These are phyloP conservation scores for Terana coerulea DNA, from an alignment of 768 basidiomycete genomes.

Conservation along the genomic window DNA sequence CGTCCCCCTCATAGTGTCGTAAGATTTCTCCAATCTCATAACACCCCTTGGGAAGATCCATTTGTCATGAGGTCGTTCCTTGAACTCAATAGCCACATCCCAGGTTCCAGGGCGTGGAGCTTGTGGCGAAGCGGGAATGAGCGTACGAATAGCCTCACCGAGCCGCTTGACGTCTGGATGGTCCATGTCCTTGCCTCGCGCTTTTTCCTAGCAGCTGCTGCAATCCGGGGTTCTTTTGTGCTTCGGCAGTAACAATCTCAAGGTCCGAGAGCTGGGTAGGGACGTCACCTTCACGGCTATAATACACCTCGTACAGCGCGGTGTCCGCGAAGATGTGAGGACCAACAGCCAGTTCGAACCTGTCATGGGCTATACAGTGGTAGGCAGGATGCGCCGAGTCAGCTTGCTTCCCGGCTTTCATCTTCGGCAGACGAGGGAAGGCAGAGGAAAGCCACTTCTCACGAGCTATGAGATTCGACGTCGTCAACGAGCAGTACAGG, in stretches of 20 bases:
- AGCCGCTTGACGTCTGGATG: not conserved
- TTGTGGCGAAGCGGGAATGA: constrained; percentile 1
- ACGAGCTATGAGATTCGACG: constrained; percentile 45
- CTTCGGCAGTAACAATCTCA: constrained; percentile 61
- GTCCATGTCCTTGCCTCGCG: too few relatives aligned
- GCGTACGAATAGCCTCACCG: constrained; percentile 6
- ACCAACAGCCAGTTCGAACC: constrained; percentile 69
- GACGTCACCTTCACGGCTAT: constrained; percentile 37
- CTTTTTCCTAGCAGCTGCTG: constrained; percentile 54
- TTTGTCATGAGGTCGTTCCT: constrained; percentile 58
- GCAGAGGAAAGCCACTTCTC: constrained; percentile 62
- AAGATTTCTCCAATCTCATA: constrained; percentile 43
- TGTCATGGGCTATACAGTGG: constrained; percentile 59
- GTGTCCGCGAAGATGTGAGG: constrained; percentile 72
- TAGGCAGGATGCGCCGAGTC: constrained; percentile 60
- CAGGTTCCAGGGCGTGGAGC: constrained; percentile 49
- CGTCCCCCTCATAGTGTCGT: not conserved
- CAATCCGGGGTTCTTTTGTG: constrained; percentile 59
- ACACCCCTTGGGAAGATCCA: constrained; percentile 65
- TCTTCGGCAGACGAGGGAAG: constrained; percentile 65
- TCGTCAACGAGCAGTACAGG: constrained; percentile 13
- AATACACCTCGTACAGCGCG: constrained; percentile 69
- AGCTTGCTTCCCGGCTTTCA: constrained; percentile 52
- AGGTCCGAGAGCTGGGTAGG: constrained; percentile 29
- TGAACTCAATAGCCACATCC: constrained; percentile 71